These are phyloP conservation scores for Bremia lactucae DNA, from an alignment of 352 stramenopile genomes.

Conservation along the genomic window DNA sequence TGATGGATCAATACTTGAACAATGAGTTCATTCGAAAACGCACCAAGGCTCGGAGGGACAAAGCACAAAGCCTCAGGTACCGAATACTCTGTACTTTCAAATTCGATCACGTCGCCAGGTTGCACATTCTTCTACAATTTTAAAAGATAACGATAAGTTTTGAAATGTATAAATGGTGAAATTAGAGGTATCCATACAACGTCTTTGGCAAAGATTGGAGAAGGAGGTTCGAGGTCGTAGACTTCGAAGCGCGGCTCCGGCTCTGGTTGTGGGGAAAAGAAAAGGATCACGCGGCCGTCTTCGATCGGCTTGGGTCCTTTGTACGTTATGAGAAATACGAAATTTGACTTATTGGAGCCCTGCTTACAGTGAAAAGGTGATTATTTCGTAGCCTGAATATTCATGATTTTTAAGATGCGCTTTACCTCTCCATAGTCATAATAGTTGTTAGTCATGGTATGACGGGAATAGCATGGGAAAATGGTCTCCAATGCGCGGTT, in stretches of 20 bases:
- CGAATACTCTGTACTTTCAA: slow-evolving; percentile 53
- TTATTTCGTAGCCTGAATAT: neutral
- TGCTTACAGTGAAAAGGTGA: slow-evolving; percentile 6
- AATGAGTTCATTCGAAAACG: slow-evolving; percentile 33
- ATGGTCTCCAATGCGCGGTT: slow-evolving; percentile 60
- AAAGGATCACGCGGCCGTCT: slow-evolving; percentile 46
- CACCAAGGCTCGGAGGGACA: slow-evolving; percentile 39
- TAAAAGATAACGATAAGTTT: neutral
- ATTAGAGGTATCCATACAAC: slow-evolving; percentile 19
- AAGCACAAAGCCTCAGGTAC: slow-evolving; percentile 47
- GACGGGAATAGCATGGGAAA: slow-evolving; percentile 48
- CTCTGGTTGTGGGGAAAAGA: slow-evolving; percentile 32
- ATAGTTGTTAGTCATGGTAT: slow-evolving; percentile 30
- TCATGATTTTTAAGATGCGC: neutral
- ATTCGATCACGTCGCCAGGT: slow-evolving; percentile 45
- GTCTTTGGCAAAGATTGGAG: slow-evolving; percentile 58
- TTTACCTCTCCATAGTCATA: slow-evolving; percentile 53
- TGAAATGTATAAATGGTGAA: slow-evolving; percentile 1
- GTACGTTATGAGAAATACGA: slow-evolving; percentile 48
- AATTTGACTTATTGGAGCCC: slow-evolving; percentile 33
- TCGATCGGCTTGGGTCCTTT: slow-evolving; percentile 21
- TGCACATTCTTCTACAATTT: slow-evolving; percentile 32
- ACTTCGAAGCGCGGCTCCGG: slow-evolving; percentile 44
- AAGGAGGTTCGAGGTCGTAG: slow-evolving; percentile 45
- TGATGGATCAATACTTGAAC: slow-evolving; percentile 60